Base-by-base conservation (phyloP, 768 basidiomycete species). In the Amanita fuliginea region DNA sequence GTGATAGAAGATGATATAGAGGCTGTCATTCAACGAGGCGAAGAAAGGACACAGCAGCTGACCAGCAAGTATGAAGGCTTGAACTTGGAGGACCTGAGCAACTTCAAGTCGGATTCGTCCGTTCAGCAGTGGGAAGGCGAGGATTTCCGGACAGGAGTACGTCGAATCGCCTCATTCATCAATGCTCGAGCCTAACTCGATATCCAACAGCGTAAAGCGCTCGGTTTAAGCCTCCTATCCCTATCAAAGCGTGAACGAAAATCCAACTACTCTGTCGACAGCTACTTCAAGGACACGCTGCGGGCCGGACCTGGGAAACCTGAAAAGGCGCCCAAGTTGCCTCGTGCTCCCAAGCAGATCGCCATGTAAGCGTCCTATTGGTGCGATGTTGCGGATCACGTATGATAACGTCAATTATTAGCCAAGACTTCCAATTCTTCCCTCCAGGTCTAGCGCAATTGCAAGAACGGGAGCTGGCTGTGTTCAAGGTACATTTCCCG, bases 381-480 rank as follows among this genome's bases (percentile, higher is more conserved):
- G 54, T 4, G 21, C n/a, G 41, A 19, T 8, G 21, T 52, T 40
- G 33, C 6, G 52, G 47, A 34, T 53, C 37, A 30, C 6, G 39
- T 24, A 49, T 34, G 18, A 49, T 50, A 11, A 14, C 11, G 37
- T 33, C 16, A 2, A 28, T 41, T 16, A 49, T 21, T 57, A 93
- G 89, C 55, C 86, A 93, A 65, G 95, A 96, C 63, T 95, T 92
- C 75, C 95, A 99, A 60, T 98, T 99, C 74, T 97, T 89, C 70
- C 86, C 93, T 6, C 77, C 81, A 0, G 74, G 83, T 46, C 65
- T 98, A 9, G 74, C 80, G 3, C 81, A 80, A 57, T 68, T 97
- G 22, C 93, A 97, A 60, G 90, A 95, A 57, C 77, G 82, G 49
- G 95, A 97, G 64, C 69, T 86, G 16, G 83, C 83, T 0, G 87